A percentile compares a stretch with the other conserved stretches of the same genome.
Conservation (phyloP, 306 rosid genomes). For the Castanea mollissima region DNA sequence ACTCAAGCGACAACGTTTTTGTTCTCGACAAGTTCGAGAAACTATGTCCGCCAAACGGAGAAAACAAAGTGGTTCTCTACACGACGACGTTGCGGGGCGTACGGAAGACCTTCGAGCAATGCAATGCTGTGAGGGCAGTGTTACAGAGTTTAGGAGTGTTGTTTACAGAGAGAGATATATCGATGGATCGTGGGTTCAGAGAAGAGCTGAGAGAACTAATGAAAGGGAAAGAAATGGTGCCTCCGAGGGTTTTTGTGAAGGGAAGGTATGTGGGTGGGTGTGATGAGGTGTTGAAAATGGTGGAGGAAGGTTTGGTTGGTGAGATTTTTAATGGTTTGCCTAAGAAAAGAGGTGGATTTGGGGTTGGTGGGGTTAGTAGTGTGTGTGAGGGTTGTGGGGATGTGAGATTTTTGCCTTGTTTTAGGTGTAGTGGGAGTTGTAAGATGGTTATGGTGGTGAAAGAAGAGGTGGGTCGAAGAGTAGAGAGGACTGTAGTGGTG, state of each 20-base stretch:
- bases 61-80: slow-evolving; percentile 70
- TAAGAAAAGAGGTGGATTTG: slow-evolving; percentile 46
- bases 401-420: slow-evolving; percentile 77
- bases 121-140: slow-evolving; percentile 65
- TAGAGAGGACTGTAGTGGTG: slow-evolving; percentile 35
- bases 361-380: slow-evolving; percentile 59
- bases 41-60: slow-evolving; percentile 72
- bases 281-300: slow-evolving; percentile 57
- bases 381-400: slow-evolving; percentile 88
- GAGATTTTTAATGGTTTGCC: slow-evolving; percentile 67
- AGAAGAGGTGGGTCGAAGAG: slow-evolving; percentile 28
- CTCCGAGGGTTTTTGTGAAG: slow-evolving; percentile 71
- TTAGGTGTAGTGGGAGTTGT: slow-evolving; percentile 75
- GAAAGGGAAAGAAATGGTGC: slow-evolving; percentile 47
- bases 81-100: slow-evolving; percentile 86
- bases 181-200: slow-evolving; percentile 73
- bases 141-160: slow-evolving; percentile 52
- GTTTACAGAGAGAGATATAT: slow-evolving; percentile 80
- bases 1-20: background rate
- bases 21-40: slow-evolving; percentile 41
- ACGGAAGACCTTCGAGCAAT: slow-evolving; percentile 69
- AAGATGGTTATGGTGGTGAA: slow-evolving; percentile 46
- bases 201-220: slow-evolving; percentile 55
- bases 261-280: slow-evolving; percentile 74
- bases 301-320: slow-evolving; percentile 62